phyloP scores from a whole-genome alignment of 108 stramenopile species.

The Parmales sp. region DNA sequence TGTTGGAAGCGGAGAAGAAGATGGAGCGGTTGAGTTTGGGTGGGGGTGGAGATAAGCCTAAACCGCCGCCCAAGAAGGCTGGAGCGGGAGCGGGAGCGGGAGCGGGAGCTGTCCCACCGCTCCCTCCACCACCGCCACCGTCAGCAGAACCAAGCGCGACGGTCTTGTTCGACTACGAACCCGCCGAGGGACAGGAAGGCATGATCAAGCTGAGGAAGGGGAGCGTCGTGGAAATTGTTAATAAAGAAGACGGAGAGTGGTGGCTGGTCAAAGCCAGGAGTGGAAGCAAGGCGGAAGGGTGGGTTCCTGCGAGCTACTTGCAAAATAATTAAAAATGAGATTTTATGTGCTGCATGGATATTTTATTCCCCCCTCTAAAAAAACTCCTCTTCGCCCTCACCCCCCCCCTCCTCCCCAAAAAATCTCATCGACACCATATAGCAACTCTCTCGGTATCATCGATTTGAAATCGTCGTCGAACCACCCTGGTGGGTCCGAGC shows the following conservation, averaged over 20 bases:
- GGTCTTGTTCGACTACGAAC: neutral
- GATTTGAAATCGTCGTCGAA: too few species aligned
- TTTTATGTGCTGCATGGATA: too few species aligned
- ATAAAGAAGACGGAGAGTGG: constrained; percentile 4
- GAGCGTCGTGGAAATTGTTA: neutral
- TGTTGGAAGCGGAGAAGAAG: neutral
- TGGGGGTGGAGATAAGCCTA: too few species aligned
- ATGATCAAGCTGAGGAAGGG: neutral
- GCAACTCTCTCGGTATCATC: too few species aligned
- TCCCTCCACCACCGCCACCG: neutral
- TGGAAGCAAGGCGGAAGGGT: neutral
- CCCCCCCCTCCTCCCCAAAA: too few species aligned
- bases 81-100: neutral
- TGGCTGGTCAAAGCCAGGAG: neutral
- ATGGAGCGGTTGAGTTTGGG: neutral
- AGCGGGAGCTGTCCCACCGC: neutral
- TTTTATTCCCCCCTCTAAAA: too few species aligned
- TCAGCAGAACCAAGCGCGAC: neutral
- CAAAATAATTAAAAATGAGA: neutral
- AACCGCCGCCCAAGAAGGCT: neutral
- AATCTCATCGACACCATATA: too few species aligned
- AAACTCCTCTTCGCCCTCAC: too few species aligned
- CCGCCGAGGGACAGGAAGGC: neutral
- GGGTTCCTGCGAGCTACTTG: constrained; percentile 1
- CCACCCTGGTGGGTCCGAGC: too few species aligned